Conservation (phyloP, 768 basidiomycete genomes). For the Mycena galopus region DNA sequence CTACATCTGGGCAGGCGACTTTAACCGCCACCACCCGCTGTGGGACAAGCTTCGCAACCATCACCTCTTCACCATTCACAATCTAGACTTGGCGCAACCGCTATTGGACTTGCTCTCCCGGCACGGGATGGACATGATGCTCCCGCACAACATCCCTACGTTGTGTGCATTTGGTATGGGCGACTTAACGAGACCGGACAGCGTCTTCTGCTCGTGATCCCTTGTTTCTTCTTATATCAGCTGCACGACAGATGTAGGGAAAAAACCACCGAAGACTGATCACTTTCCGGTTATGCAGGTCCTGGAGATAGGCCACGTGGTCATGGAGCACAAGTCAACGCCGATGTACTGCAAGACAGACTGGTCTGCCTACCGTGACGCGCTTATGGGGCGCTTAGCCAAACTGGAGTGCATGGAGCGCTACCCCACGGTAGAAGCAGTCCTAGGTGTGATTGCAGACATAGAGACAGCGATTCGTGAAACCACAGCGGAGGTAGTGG, state of each 20-base stretch:
- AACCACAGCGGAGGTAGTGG: slow-evolving; percentile 36
- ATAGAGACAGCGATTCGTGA: slow-evolving; percentile 1
- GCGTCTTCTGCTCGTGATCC: too few relatives aligned
- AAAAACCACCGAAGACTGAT: slow-evolving; percentile 44
- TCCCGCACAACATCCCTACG: too few relatives aligned
- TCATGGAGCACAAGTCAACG: neutral
- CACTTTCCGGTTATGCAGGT: slow-evolving; percentile 54
- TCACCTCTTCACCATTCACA: neutral
- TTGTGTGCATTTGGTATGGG: too few relatives aligned
- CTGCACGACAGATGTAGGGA: slow-evolving; percentile 42
- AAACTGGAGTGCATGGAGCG: neutral
- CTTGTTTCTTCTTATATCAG: slow-evolving; percentile 36
- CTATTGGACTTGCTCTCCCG: neutral
- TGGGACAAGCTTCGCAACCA: neutral
- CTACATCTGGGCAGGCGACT: slow-evolving; percentile 29
- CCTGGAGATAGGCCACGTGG: slow-evolving; percentile 36
- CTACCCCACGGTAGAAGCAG: neutral
- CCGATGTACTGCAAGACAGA: slow-evolving; percentile 46
- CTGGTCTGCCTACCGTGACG: slow-evolving; percentile 44
- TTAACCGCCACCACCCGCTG: slow-evolving; percentile 50
- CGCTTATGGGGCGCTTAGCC: neutral
- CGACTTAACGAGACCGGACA: too few relatives aligned
- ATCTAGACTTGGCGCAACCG: neutral
- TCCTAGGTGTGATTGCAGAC: neutral
- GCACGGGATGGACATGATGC: too few relatives aligned